phyloP scores from a whole-genome alignment of 2,329 filamentous ascomycete genomes.

The Tothia fuscella region DNA sequence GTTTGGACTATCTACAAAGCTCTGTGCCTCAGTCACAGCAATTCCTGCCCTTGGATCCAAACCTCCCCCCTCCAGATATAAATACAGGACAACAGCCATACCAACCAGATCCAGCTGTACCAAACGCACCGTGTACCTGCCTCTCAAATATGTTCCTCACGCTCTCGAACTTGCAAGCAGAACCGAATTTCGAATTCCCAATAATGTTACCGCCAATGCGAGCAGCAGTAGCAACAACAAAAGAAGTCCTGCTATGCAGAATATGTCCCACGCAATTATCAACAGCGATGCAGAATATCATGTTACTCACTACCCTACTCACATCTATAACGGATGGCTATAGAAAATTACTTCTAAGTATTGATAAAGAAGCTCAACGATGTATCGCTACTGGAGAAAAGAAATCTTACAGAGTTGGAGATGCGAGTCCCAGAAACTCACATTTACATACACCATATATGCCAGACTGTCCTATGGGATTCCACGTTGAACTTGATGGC shows the following conservation, averaged over 20 bases:
- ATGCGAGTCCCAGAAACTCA: constrained; percentile 24
- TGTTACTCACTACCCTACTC: constrained; percentile 30
- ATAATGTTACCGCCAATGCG: constrained; percentile 29
- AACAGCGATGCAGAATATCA: constrained; percentile 33
- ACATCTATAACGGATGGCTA: constrained; percentile 31
- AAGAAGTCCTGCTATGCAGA: constrained; percentile 28
- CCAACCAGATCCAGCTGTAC: constrained; percentile 3
- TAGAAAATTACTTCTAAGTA: constrained; percentile 26
- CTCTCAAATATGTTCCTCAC: constrained; percentile 35
- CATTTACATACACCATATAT: constrained; percentile 32
- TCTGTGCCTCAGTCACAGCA: too few species aligned
- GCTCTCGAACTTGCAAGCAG: constrained; percentile 28
- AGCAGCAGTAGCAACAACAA: constrained; percentile 29
- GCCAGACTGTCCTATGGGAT: constrained; percentile 33
- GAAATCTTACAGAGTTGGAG: constrained; percentile 33
- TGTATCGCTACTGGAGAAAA: constrained; percentile 21
- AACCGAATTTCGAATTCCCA: constrained; percentile 30
- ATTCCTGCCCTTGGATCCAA: background rate
- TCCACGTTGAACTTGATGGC: constrained; percentile 31
- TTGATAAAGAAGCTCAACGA: constrained; percentile 28
- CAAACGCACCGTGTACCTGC: constrained; percentile 26
- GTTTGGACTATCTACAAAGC: too few species aligned
- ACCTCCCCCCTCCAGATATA: background rate
- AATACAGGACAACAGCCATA: background rate
- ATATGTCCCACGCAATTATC: constrained; percentile 31